Evolutionary conservation across 306 rosid species (phyloP).

Genomic region (Gastrolobium villosum): DNA sequence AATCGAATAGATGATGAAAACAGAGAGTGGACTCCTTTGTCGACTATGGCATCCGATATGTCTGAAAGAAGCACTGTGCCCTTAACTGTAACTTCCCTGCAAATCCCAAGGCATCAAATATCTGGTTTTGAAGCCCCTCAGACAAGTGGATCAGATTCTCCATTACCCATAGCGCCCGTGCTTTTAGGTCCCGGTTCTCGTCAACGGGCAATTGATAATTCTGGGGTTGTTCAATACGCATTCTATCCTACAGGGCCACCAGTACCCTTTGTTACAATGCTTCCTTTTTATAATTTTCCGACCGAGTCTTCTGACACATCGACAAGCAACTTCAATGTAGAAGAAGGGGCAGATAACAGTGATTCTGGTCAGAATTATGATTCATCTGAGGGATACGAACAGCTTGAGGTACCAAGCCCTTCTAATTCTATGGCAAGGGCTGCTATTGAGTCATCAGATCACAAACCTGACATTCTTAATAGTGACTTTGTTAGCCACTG

Average conservation of each 20-base stretch:
- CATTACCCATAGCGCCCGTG: constrained; percentile 72
- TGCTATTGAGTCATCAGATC: constrained; percentile 60
- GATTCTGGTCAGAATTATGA: constrained; percentile 75
- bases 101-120: constrained; percentile 69
- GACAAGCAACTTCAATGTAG: constrained; percentile 68
- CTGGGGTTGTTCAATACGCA: constrained; percentile 69
- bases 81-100: constrained; percentile 57
- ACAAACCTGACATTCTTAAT: constrained; percentile 81
- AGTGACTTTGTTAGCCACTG: constrained; percentile 88
- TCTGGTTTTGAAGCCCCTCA: constrained; percentile 77
- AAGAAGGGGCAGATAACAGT: constrained; percentile 68
- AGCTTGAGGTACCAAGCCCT: constrained; percentile 64
- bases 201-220: constrained; percentile 72
- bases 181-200: constrained; percentile 77
- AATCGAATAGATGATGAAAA: constrained; percentile 72
- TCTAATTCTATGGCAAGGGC: constrained; percentile 61
- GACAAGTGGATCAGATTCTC: constrained; percentile 79
- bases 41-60: constrained; percentile 61
- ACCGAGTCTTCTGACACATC: constrained; percentile 72
- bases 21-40: constrained; percentile 69
- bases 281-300: constrained; percentile 76
- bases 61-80: constrained; percentile 68
- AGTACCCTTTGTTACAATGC: constrained; percentile 87
- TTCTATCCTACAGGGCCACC: constrained; percentile 99
- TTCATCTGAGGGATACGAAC: constrained; percentile 69